Evolutionary conservation across 2,329 filamentous ascomycete species (phyloP), one percentile per base, ranked within the genome.

Genomic region (Sclerotinia trifoliorum): DNA sequence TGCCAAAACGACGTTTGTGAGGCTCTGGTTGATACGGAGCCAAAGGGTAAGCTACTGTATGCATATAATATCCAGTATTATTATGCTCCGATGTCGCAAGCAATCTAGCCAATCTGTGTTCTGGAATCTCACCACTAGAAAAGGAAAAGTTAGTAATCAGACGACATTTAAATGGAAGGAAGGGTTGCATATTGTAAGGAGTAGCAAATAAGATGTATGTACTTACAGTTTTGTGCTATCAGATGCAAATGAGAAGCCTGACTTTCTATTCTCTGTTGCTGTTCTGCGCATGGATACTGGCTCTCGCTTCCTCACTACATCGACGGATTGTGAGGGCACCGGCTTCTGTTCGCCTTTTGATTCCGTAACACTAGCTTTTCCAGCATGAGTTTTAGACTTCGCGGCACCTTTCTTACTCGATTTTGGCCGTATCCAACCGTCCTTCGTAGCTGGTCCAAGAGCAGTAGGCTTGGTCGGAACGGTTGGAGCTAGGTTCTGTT

Each of bases 141-240:
- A 11, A 24, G 11, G 32, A 19, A 2, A 58, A 24, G 55, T 58
- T 7, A 58, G 11, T 2, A 17, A 44, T 21, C 24, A 26, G 35
- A 44, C 4, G 7, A 13, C 2, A 2, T 44, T 44, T 2, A 11
- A 19, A 42, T 24, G 21, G 21, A 15, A 11, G 2, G 7, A 19
- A 5, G 24, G 17, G 13, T 32, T 32, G 26, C 26, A n/a, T 2
- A 46, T 46, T 4, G 24, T 13, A 15, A 46, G 6, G 10, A 5
- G 0, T 24, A 19, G 13, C 21, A 42, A n/a, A 26, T 19, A 8
- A 8, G 32, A 17, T 39, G 8, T 10, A 13, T 19, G 5, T 42
- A 51, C 64, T 66, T 32, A 66, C 5, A 83, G 71, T 68, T 82
- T 82, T 17, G 81, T 83, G 69, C 81, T 82, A 65, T 79, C 80